Base-by-base conservation (phyloP, 257 asterid genomes). In the Penstemon eatonii region DNA sequence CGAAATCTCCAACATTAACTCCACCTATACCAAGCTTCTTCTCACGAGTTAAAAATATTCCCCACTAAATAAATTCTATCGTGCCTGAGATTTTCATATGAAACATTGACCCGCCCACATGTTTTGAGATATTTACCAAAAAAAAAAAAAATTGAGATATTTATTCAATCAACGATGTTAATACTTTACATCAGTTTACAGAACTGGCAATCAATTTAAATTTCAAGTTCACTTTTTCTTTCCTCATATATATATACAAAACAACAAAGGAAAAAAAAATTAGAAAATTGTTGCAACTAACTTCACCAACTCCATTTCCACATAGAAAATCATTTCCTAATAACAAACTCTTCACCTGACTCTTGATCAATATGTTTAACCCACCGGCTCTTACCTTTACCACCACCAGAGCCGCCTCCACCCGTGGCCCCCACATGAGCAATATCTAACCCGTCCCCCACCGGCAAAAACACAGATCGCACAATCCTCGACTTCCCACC, bases 381-480 rank as follows among this genome's bases (percentile, higher is more conserved):
- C 97, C 97, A 90, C 66, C 83, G 58, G 25, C 89, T 80, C 58
- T 49, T 37, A 0, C 81, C 73, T 52, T 72, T 72, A n/a, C 55
- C 55, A 0, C 59, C 66, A 57, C 54, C 80, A 1, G 64, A 42
- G 1, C 71, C 67, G 1, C 71, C 67, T 56, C 82, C 84, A 8
- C 81, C 83, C 55, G 65, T 72, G 10, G 84, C 80, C 66, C 95
- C 96, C 0, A 92, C 78, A 75, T 92, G 91, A 0, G 89, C 97
- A 4, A 90, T 84, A 52, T 92, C 91, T 58, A 92, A 45, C 3
- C 98, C 97, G 43, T 88, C 74, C 55, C 97, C 98, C 65, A 90
- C 98, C 8, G 98, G 98, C 75, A 93, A 40, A 67, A 85, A 79
- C 60, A 88, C 94, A 6, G 92, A 80, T 1, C 94, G 74, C 25